A percentile compares a stretch with the other conserved stretches of the same genome.
These are phyloP conservation scores for Penicillium cinerascens DNA, from an alignment of 495 filamentous ascomycete genomes.

Conservation along the genomic window DNA sequence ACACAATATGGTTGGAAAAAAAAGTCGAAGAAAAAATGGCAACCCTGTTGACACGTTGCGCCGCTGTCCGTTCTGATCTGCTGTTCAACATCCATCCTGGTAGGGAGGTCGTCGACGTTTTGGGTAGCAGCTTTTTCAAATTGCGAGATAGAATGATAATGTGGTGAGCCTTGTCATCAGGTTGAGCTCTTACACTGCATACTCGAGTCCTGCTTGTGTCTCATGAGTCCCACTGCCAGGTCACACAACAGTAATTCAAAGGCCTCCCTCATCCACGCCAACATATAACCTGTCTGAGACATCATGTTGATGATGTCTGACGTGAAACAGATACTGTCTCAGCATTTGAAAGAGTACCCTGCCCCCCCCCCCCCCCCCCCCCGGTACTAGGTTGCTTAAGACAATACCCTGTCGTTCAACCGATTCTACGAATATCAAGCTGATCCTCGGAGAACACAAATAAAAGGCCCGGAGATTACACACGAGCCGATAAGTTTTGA, in stretches of 20 bases:
- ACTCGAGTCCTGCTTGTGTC: slow-evolving; percentile 1
- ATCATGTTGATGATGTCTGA: not conserved
- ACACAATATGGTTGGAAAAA: not conserved
- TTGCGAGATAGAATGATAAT: not conserved
- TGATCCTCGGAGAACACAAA: not conserved
- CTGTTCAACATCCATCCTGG: not conserved
- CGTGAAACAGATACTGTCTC: slow-evolving; percentile 1
- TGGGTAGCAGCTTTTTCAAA: not conserved
- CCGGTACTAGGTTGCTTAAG: not conserved
- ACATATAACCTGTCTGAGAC: not conserved
- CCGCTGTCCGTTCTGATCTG: slow-evolving; percentile 1
- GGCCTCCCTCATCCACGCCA: not conserved
- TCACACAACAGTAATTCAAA: slow-evolving; percentile 9
- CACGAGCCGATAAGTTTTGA: not conserved
- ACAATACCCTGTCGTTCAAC: slow-evolving; percentile 6
- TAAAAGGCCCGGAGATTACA: slow-evolving; percentile 1
- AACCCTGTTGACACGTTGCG: slow-evolving; percentile 1
- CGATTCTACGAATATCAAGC: not conserved
- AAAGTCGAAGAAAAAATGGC: not conserved
- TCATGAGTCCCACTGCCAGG: slow-evolving; percentile 10
- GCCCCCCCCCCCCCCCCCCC: not conserved
- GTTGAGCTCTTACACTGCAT: slow-evolving; percentile 4
- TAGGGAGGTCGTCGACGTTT: not conserved
- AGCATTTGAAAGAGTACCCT: not conserved
- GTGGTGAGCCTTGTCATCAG: not conserved